Conservation (phyloP, 768 basidiomycete genomes). For the Termitomyces sp. region DNA sequence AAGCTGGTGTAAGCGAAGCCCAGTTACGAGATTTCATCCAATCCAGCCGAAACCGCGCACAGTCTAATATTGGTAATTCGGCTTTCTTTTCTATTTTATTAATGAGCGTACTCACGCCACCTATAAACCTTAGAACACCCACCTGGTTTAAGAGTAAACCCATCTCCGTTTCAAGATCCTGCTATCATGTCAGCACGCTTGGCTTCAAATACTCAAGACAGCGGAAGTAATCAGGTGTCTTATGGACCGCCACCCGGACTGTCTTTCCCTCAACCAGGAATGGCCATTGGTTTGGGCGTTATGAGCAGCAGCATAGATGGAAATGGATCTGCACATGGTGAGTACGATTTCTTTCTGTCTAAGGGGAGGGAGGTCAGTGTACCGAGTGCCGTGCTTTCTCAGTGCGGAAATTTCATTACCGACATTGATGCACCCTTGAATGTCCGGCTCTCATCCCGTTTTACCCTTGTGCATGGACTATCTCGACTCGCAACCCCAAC, state of each 20-base stretch:
- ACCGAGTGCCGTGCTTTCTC: slow-evolving; percentile 86
- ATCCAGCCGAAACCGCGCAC: slow-evolving; percentile 57
- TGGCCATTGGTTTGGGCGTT: slow-evolving; percentile 20
- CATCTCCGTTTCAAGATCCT: slow-evolving; percentile 62
- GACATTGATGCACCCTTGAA: slow-evolving; percentile 52
- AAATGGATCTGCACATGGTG: slow-evolving; percentile 54
- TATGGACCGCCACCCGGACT: slow-evolving; percentile 71
- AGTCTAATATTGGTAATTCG: slow-evolving; percentile 19
- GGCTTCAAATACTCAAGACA: slow-evolving; percentile 33
- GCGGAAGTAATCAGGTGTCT: slow-evolving; percentile 26
- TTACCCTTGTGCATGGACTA: slow-evolving; percentile 30
- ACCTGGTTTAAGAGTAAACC: slow-evolving; percentile 15
- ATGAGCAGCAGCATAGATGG: slow-evolving; percentile 22
- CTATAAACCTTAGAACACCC: slow-evolving; percentile 6
- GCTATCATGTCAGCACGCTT: slow-evolving; percentile 79
- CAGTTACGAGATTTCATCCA: slow-evolving; percentile 75
- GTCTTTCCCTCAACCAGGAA: slow-evolving; percentile 32
- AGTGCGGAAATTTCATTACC: slow-evolving; percentile 81
- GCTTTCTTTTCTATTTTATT: slow-evolving; percentile 14
- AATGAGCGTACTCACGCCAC: background rate
- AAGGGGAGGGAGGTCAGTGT: slow-evolving; percentile 85
- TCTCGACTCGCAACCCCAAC: slow-evolving; percentile 30
- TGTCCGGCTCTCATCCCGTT: slow-evolving; percentile 27
- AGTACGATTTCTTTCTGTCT: slow-evolving; percentile 48
- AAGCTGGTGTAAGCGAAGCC: slow-evolving; percentile 60